A percentile compares a stretch with the other conserved stretches of the same genome.
phyloP scores from a whole-genome alignment of 2,329 filamentous ascomycete genomes.

The Fusarium compactum region DNA sequence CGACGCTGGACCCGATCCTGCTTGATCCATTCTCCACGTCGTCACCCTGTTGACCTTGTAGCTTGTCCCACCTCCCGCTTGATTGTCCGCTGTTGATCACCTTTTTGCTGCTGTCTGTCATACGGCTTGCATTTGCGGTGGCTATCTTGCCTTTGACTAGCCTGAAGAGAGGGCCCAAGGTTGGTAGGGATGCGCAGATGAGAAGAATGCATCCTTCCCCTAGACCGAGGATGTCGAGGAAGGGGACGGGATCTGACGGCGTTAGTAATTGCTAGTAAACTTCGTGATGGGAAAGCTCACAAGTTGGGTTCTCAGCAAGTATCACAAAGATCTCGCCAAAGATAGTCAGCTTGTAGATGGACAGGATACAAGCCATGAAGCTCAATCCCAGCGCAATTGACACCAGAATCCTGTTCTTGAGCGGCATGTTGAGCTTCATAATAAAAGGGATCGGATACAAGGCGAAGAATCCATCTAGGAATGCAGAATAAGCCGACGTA shows the following conservation, averaged over 20 bases:
- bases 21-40: conserved; percentile 38
- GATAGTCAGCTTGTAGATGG: conserved; percentile 46
- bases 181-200: conserved; percentile 44
- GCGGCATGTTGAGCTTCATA: conserved; percentile 46
- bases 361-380: conserved; percentile 40
- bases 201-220: conserved; percentile 44
- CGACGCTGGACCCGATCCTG: conserved; percentile 40
- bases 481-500: conserved; percentile 46
- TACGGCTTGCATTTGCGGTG: conserved; percentile 14
- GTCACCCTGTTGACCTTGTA: conserved; percentile 28
- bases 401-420: conserved; percentile 41
- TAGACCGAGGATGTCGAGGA: conserved; percentile 45
- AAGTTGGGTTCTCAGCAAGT: conserved; percentile 41
- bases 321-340: conserved; percentile 42
- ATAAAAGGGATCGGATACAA: conserved; percentile 45
- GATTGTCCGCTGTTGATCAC: not conserved
- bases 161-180: conserved; percentile 42
- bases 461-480: conserved; percentile 47
- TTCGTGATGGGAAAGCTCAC: conserved; percentile 9
- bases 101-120: conserved; percentile 4
- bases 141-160: conserved; percentile 32
- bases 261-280: not conserved
- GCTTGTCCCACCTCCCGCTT: conserved; percentile 31
- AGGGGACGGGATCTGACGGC: conserved; percentile 29
- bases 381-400: conserved; percentile 44